These are phyloP conservation scores for Microascus cirrosus DNA, from an alignment of 2,329 filamentous ascomycete species.

Conservation along the genomic window DNA sequence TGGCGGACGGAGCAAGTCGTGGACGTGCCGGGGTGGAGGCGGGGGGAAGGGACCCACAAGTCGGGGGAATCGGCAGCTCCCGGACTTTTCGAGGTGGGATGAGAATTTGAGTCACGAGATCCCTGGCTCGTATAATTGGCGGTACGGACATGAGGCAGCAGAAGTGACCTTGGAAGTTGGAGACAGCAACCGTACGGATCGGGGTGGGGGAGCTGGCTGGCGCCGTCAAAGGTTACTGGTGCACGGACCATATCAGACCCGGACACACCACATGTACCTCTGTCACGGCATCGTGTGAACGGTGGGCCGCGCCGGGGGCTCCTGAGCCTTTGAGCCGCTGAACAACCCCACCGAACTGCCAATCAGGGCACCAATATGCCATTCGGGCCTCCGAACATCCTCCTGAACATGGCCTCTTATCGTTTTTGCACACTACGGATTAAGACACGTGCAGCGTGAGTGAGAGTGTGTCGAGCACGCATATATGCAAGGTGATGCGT, in stretches of 20 bases:
- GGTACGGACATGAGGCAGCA: background rate
- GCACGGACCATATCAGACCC: background rate
- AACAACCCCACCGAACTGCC: too few relatives aligned
- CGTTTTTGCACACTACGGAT: background rate
- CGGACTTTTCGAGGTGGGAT: background rate
- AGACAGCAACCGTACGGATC: background rate
- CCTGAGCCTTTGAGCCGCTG: too few relatives aligned
- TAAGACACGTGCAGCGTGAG: background rate
- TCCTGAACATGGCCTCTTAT: background rate
- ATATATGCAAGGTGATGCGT: background rate
- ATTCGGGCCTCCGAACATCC: too few relatives aligned
- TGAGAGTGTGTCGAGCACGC: background rate
- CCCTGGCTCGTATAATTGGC: background rate
- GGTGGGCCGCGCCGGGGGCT: too few relatives aligned
- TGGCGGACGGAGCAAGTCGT: background rate
- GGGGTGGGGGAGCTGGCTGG: background rate
- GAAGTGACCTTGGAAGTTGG: background rate
- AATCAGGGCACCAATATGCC: too few relatives aligned
- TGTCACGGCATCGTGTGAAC: too few relatives aligned
- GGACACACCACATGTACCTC: background rate
- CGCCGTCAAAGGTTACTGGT: background rate
- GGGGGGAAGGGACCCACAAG: background rate
- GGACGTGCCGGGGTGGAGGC: background rate
- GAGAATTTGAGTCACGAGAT: background rate
- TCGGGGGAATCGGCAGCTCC: background rate